phyloP scores from a whole-genome alignment of 2,329 filamentous ascomycete genomes.

The Trematosphaeria pertusa region DNA sequence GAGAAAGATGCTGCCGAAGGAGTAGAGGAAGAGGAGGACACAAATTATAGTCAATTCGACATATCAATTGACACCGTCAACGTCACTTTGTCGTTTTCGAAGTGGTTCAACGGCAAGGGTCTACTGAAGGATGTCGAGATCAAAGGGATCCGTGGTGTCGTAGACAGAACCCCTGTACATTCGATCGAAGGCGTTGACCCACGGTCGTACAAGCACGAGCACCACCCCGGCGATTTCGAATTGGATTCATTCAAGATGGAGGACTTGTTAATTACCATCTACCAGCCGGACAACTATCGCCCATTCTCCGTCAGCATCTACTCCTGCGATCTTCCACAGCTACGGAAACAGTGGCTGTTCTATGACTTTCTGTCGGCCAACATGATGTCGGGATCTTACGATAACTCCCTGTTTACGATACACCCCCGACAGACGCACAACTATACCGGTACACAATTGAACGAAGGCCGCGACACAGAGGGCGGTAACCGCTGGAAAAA shows the following conservation, averaged over 20 bases:
- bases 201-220: conserved; percentile 84
- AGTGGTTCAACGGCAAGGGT: conserved; percentile 98
- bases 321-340: conserved; percentile 88
- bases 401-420: conserved; percentile 95
- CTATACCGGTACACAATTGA: conserved; percentile 69
- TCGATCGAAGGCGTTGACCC: conserved; percentile 80
- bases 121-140: conserved; percentile 91
- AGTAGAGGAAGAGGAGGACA: conserved; percentile 73
- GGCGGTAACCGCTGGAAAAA: conserved; percentile 88
- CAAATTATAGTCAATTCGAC: conserved; percentile 98
- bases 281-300: conserved; percentile 89
- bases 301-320: conserved; percentile 96
- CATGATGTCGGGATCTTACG: conserved; percentile 94
- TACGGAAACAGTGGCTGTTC: conserved; percentile 96
- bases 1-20: conserved; percentile 53
- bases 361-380: conserved; percentile 97
- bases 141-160: conserved; percentile 88
- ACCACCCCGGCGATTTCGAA: conserved; percentile 92
- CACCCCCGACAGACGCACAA: conserved; percentile 91
- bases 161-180: conserved; percentile 84
- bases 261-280: conserved; percentile 87
- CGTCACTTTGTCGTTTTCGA: conserved; percentile 94
- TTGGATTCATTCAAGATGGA: conserved; percentile 97
- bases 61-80: conserved; percentile 94
- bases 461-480: conserved; percentile 63